Conservation (phyloP, 2,329 filamentous ascomycete genomes). For the Amauroascus verrucosus region DNA sequence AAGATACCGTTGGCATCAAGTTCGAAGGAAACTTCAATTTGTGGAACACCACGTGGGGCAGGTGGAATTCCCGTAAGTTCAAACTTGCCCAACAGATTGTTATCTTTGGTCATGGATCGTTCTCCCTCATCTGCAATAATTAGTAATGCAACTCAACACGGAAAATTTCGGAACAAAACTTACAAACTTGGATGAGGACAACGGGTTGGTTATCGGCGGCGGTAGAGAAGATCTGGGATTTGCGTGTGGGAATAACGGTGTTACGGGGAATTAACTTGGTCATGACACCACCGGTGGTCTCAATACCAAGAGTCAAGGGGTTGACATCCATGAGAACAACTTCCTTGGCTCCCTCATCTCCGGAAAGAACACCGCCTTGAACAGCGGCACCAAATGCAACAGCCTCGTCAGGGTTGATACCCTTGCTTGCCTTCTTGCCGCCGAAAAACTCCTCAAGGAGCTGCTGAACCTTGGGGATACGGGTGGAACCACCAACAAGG, state of each 20-base stretch:
- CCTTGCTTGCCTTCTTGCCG: conserved; percentile 97
- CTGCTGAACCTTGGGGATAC: conserved; percentile 94
- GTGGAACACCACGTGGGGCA: conserved; percentile 88
- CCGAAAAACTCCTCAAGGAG: conserved; percentile 93
- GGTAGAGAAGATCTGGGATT: conserved; percentile 96
- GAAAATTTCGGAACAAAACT: conserved; percentile 18
- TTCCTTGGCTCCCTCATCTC: conserved; percentile 68
- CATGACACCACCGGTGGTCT: conserved; percentile 96
- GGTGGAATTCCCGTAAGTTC: conserved; percentile 93
- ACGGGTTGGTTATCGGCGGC: conserved; percentile 94
- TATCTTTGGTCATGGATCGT: conserved; percentile 87
- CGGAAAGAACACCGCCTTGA: conserved; percentile 88
- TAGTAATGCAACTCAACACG: conserved; percentile 15
- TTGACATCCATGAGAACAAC: conserved; percentile 96
- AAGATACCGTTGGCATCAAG: conserved; percentile 98
- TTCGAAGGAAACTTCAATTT: conserved; percentile 97
- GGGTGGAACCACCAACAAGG: conserved; percentile 93
- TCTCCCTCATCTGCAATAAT: conserved; percentile 60
- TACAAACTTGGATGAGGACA: conserved; percentile 83
- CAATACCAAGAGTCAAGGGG: conserved; percentile 90
- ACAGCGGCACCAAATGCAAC: conserved; percentile 96
- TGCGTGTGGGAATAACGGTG: conserved; percentile 88
- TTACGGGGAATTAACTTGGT: conserved; percentile 92
- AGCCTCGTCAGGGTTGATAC: conserved; percentile 98
- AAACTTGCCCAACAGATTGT: conserved; percentile 96